Evolutionary conservation across 768 basidiomycete species (phyloP), one percentile per base, ranked within the genome.

Genomic region (Austroboletus festivus): DNA sequence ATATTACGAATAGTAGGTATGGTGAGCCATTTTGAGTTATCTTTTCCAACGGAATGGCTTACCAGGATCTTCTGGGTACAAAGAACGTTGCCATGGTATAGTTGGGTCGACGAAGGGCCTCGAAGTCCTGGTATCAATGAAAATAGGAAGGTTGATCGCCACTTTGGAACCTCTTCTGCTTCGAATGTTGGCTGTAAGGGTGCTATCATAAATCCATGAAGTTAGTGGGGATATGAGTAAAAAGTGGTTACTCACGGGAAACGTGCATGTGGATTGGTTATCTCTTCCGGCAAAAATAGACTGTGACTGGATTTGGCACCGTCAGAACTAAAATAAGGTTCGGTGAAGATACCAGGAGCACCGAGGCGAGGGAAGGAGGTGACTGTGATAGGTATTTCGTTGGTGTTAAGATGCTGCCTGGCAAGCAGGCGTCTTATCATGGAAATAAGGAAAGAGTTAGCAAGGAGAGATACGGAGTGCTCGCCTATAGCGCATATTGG

Each of bases 351-450:
- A 24, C 91, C 95, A 4, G 82, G 83, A 8, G 83, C 86, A 18
- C 96, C 96, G 19, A 98, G 74, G 33, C 90, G 83, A 39, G 96
- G 95, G 71, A 89, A 99, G n/a, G 89, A 90, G 2, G 96, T 97
- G 60, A 99, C 71, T 7, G 96, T 94, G 55, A 98, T 67, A 1
- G 94, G 96, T 3, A 93, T 69, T 71, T 99, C 94, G 62, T 94
- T 86, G 5, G 78, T 70, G 47, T 86, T 83, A 54, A 99, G 78
- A 59, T 95, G 83, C 52, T 82, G 81, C 38, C 88, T 83, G 11
- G 90, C 90, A 38, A 98, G 80, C 54, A 76, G 78, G 31, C 96
- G 91, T 61, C 95, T 93, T 52, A 11, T 23, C 20, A 31, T 23
- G 26, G 10, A 47, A 13, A 48, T 57, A 16, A 69, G 45, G 34